Percentiles rank a stretch among this genome's conserved stretches.
Conservation (phyloP, 2,329 filamentous ascomycete genomes). For the Allantophomopsis lycopodina region DNA sequence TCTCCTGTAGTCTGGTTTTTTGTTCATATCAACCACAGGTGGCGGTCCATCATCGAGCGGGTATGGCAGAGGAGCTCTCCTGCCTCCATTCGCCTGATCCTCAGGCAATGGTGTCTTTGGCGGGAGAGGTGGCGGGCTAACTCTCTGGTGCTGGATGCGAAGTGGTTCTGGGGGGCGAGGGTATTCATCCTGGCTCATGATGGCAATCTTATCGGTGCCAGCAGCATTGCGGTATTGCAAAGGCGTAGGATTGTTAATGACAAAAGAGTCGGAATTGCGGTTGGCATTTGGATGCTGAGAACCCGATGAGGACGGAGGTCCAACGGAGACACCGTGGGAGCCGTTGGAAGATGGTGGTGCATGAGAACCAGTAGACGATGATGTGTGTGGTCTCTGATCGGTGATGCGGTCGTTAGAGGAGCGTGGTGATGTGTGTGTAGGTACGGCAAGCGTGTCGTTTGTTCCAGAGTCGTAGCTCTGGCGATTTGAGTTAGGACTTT, state of each 20-base stretch:
- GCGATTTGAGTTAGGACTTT: conserved; percentile 4
- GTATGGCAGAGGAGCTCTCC: conserved; percentile 39
- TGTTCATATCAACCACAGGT: conserved; percentile 71
- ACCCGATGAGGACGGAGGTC: conserved; percentile 11
- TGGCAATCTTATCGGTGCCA: conserved; percentile 55
- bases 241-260: conserved; percentile 42
- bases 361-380: not conserved
- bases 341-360: conserved; percentile 7
- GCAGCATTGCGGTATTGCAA: conserved; percentile 41
- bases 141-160: conserved; percentile 6
- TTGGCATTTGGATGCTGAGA: conserved; percentile 13
- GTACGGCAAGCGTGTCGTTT: conserved; percentile 14
- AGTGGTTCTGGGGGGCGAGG: conserved; percentile 22
- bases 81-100: conserved; percentile 9
- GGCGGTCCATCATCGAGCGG: conserved; percentile 70
- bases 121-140: conserved; percentile 37
- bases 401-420: conserved; percentile 24
- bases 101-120: conserved; percentile 58
- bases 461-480: conserved; percentile 18
- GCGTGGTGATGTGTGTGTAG: conserved; percentile 21
- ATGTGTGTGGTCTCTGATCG: conserved; percentile 7
- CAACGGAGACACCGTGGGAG: conserved; percentile 21
- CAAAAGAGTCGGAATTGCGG: conserved; percentile 28
- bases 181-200: conserved; percentile 44
- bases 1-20: conserved; percentile 46